Percentiles rank a stretch among this genome's conserved stretches.
phyloP scores from a whole-genome alignment of 257 asterid genomes.

The Euphrasia confusa region DNA sequence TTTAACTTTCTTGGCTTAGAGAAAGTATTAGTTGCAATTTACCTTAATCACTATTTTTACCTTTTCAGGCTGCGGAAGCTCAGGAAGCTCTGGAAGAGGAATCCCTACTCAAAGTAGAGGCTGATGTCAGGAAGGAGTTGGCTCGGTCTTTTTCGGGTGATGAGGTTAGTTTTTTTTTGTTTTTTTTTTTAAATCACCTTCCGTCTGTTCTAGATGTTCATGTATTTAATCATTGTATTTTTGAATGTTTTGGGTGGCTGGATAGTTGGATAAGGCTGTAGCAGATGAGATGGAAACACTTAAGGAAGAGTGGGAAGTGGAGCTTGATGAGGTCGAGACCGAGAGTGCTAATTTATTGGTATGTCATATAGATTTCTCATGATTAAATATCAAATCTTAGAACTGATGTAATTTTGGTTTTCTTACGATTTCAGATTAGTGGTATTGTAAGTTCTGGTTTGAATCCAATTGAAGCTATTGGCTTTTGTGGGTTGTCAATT shows the following conservation, averaged over 20 bases:
- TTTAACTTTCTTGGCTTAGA: conserved; percentile 8
- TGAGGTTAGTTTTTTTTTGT: conserved; percentile 37
- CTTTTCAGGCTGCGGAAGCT: conserved; percentile 86
- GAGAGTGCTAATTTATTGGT: conserved; percentile 87
- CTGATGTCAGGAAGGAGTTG: conserved; percentile 86
- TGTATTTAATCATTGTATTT: conserved; percentile 2
- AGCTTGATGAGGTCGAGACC: conserved; percentile 81
- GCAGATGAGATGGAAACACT: conserved; percentile 68
- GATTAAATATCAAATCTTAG: conserved; percentile 4
- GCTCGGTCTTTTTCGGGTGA: conserved; percentile 55
- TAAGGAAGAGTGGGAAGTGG: conserved; percentile 84
- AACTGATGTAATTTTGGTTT: neutral
- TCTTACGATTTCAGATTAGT: too few relatives aligned
- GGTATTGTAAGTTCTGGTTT: neutral
- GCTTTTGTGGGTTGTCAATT: neutral
- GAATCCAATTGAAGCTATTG: neutral
- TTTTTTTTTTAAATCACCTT: neutral
- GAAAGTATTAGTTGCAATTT: conserved; percentile 16
- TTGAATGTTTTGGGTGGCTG: conserved; percentile 21
- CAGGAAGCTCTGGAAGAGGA: conserved; percentile 94
- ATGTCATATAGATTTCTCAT: conserved; percentile 22
- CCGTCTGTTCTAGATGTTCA: neutral
- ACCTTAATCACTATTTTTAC: conserved; percentile 21
- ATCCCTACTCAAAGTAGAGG: conserved; percentile 64
- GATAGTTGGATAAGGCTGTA: conserved; percentile 78